Evolutionary conservation across 2,329 filamentous ascomycete species (phyloP).

Genomic region (Rhynchosporium graminicola): DNA sequence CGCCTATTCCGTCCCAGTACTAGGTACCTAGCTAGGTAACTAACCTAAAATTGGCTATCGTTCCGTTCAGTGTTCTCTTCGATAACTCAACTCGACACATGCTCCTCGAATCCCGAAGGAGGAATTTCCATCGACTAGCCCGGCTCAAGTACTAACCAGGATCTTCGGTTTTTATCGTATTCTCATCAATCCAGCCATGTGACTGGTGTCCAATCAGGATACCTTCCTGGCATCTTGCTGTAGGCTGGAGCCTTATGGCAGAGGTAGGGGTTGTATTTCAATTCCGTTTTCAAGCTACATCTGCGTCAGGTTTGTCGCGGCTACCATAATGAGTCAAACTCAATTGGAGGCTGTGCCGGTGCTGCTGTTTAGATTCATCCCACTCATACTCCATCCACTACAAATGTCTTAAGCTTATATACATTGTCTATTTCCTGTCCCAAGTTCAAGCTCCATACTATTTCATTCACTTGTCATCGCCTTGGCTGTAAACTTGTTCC

Average conservation of each 20-base stretch:
- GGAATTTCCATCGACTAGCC: slow-evolving; percentile 17
- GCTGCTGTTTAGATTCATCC: slow-evolving; percentile 21
- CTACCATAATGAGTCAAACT: slow-evolving; percentile 29
- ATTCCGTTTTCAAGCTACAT: slow-evolving; percentile 19
- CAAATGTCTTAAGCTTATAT: slow-evolving; percentile 28
- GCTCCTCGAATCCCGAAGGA: slow-evolving; percentile 13
- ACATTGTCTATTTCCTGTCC: slow-evolving; percentile 16
- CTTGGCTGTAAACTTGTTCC: slow-evolving; percentile 14
- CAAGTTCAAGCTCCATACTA: slow-evolving; percentile 1
- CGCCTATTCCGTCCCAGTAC: neutral
- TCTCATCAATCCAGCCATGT: slow-evolving; percentile 23
- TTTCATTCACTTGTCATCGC: slow-evolving; percentile 5
- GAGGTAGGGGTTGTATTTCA: slow-evolving; percentile 17
- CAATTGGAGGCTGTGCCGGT: slow-evolving; percentile 35
- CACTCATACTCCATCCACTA: slow-evolving; percentile 21
- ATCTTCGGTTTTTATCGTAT: slow-evolving; percentile 33
- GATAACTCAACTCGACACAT: neutral
- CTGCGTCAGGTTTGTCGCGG: slow-evolving; percentile 33
- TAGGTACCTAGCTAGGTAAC: neutral
- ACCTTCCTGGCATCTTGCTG: slow-evolving; percentile 13
- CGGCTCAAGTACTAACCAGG: slow-evolving; percentile 24
- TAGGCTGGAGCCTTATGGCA: slow-evolving; percentile 31
- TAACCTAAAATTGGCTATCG: slow-evolving; percentile 23
- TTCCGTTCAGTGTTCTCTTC: neutral
- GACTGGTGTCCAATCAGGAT: slow-evolving; percentile 25